phyloP scores from a whole-genome alignment of 1,139 yeast genomes.

The Wickerhamomyces sp. region DNA sequence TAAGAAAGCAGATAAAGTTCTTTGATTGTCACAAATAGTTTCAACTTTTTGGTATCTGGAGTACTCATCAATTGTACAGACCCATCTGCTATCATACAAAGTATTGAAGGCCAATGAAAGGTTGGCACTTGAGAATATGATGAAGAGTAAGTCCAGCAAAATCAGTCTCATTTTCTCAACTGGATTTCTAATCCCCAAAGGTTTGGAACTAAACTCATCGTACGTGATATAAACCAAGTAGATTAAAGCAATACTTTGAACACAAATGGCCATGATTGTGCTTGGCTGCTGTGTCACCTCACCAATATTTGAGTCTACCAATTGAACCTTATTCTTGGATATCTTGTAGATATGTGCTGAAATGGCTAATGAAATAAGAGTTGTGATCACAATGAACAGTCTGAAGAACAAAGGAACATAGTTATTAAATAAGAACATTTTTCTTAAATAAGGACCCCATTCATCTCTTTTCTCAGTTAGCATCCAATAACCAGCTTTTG shows the following conservation, averaged over 20 bases:
- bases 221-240: slow-evolving; percentile 79
- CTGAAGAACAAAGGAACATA: slow-evolving; percentile 76
- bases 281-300: slow-evolving; percentile 73
- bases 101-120: slow-evolving; percentile 82
- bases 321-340: slow-evolving; percentile 30
- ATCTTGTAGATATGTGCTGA: slow-evolving; percentile 59
- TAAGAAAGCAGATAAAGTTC: slow-evolving; percentile 72
- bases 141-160: slow-evolving; percentile 76
- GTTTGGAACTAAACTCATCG: slow-evolving; percentile 90
- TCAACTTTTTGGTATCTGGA: slow-evolving; percentile 28
- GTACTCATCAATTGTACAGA: slow-evolving; percentile 42
- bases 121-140: slow-evolving; percentile 91
- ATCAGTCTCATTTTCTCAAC: slow-evolving; percentile 72
- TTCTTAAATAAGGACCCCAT: slow-evolving; percentile 56
- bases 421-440: slow-evolving; percentile 68
- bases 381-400: slow-evolving; percentile 57
- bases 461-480: slow-evolving; percentile 57
- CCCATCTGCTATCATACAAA: slow-evolving; percentile 78
- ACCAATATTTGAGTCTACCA: slow-evolving; percentile 22
- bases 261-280: slow-evolving; percentile 87
- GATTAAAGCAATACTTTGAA: slow-evolving; percentile 71
- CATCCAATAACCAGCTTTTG: slow-evolving; percentile 67
- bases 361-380: slow-evolving; percentile 59
- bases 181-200: slow-evolving; percentile 83
- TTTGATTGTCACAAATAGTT: slow-evolving; percentile 71